These are phyloP conservation scores for Rhodotorula babjevae DNA, from an alignment of 768 basidiomycete species.

Conservation along the genomic window DNA sequence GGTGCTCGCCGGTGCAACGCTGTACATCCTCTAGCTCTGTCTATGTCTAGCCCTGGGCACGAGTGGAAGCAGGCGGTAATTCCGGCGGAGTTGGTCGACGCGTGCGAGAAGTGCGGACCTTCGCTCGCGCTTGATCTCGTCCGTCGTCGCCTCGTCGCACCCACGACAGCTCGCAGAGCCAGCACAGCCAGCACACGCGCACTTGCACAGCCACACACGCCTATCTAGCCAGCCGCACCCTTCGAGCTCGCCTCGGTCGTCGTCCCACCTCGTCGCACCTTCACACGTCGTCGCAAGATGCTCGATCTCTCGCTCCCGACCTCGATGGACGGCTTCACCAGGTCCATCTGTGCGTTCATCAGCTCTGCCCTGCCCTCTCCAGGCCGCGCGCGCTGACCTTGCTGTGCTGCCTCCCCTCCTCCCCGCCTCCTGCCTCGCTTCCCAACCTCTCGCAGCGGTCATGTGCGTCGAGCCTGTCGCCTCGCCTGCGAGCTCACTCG, in stretches of 20 bases:
- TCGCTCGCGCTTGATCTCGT: too few species aligned
- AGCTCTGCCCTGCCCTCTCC: too few species aligned
- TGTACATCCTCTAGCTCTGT: too few species aligned
- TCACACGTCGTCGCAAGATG: conserved; percentile 7
- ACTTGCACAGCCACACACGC: background rate
- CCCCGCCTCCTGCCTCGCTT: too few species aligned
- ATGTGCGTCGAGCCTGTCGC: background rate
- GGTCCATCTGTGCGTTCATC: conserved; percentile 21
- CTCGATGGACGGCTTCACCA: conserved; percentile 20
- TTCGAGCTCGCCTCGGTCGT: background rate
- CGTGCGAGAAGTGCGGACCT: too few species aligned
- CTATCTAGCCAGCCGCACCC: background rate
- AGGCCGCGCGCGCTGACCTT: background rate
- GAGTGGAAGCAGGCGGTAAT: too few species aligned
- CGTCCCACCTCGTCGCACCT: background rate
- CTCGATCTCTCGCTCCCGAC: conserved; percentile 28
- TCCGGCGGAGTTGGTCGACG: too few species aligned
- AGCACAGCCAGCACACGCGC: too few species aligned
- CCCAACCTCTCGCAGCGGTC: conserved; percentile 1
- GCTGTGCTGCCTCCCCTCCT: background rate
- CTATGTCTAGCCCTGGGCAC: too few species aligned
- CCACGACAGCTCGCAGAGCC: too few species aligned
- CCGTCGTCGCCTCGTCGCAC: too few species aligned
- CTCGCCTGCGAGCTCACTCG: fast-evolving
- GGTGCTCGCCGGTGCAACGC: too few species aligned